Conservation (phyloP, 257 asterid genomes). For the Solanum tacnaense region DNA sequence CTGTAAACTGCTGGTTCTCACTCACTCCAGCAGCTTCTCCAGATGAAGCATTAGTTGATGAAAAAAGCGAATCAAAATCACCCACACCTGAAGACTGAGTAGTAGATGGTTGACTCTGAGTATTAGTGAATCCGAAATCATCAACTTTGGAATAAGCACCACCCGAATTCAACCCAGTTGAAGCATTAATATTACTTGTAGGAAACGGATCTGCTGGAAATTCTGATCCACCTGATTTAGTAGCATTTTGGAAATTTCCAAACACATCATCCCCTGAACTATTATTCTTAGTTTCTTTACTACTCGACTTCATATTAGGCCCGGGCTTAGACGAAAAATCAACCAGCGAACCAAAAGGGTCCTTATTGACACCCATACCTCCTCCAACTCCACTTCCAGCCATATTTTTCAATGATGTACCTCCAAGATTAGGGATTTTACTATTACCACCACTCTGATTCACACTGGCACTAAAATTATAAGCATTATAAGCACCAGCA, state of each 20-base stretch:
- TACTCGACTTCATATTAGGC: conserved; percentile 32
- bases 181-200: conserved; percentile 17
- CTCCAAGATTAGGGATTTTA: conserved; percentile 39
- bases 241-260: conserved; percentile 48
- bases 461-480: conserved; percentile 24
- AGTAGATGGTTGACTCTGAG: conserved; percentile 14
- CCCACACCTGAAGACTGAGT: conserved; percentile 22
- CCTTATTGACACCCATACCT: conserved; percentile 44
- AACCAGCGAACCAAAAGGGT: conserved; percentile 73
- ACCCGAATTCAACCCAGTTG: conserved; percentile 18
- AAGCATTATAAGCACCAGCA: conserved; percentile 24
- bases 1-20: conserved; percentile 36
- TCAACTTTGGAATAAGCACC: conserved; percentile 12
- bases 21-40: conserved; percentile 16
- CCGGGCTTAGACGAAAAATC: conserved; percentile 49
- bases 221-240: conserved; percentile 29
- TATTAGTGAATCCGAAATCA: conserved; percentile 19
- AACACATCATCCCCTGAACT: conserved; percentile 36
- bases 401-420: conserved; percentile 46
- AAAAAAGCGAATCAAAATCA: conserved; percentile 48
- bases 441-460: conserved; percentile 30
- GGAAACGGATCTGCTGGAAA: conserved; percentile 23
- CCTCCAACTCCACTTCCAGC: conserved; percentile 37
- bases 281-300: conserved; percentile 17
- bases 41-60: conserved; percentile 10